Base-by-base conservation (phyloP, 2,329 filamentous ascomycete species). In the Cryphonectria nitschkei region DNA sequence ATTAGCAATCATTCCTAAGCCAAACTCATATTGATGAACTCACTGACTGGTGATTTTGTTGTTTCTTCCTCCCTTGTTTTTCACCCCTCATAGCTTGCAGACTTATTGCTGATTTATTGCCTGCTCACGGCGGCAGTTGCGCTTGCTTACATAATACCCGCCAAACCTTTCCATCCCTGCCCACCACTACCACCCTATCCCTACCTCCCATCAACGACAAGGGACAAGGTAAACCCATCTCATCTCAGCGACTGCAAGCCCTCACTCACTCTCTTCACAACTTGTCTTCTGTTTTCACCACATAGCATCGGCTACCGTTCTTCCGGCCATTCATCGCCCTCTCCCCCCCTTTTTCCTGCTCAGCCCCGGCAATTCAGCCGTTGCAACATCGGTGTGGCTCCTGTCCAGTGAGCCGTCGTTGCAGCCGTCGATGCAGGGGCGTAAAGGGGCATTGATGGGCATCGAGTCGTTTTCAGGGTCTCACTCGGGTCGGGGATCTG, bases 391-490 rank as follows among this genome's bases (percentile, higher is more conserved):
- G 22, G 26, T 58, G 54, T 58, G 54, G 54, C 54, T 29, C 54
- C 54, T 32, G 7, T 58, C 29, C 54, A 58, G 26, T 32, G 26
- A 58, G 29, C 29, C 29, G 54, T 58, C 54, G 7, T 19, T 32
- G 54, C 29, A 34, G 54, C 54, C 13, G 54, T 58, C 54, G 29
- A 58, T 58, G 54, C 54, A 32, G 54, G 13, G 54, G 26, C 54
- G 54, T 32, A 32, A 32, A 58, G 54, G 54, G 54, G 54, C 54
- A 16, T 58, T 58, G 54, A 58, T 58, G 54, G 54, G 54, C 54
- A 58, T 56, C 54, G 7, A 32, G 26, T 58, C 54, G 54, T 34
- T 29, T 29, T 22, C 5, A n/a, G 52, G 26, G 54, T 58, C 29
- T 19, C 54, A 34, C 54, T 19, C 29, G 26, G 54, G 54, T 50